Evolutionary conservation across 768 basidiomycete species (phyloP), one percentile per base, ranked within the genome.

Genomic region (Gloeostereum incarnatum): DNA sequence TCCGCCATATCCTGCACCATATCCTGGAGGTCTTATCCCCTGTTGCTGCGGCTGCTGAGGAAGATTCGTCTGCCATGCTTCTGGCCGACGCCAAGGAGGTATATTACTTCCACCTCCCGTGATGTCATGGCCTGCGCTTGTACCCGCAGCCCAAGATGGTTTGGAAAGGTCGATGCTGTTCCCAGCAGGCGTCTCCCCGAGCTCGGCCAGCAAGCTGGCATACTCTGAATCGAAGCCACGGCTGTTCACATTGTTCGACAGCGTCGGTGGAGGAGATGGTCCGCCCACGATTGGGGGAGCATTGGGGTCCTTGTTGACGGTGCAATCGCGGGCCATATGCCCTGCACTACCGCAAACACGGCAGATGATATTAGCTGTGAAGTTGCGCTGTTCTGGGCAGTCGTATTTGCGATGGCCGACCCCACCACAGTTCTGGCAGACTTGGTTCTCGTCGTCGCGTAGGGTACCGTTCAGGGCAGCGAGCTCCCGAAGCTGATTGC

Each of bases 341-440:
- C 96, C 94, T 27, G 92, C 91, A 53, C 90, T 93, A 45, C 94
- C 94, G 60, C 96, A 99, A 53, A 93, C 79, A 54, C 91, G 92
- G 71, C 96, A 99, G 56, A 97, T 94, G 68, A 99, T 93, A 69
- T 94, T 94, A 66, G 96, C 96, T 49, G 90, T 93, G 66, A 92
- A 98, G 67, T 96, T 96, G 60, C 87, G 81, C 61, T 96, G 90
- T 64, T 97, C 90, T 13, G 93, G 92, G 59, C 96, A 99, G 61
- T 98, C 96, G 66, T 91, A 98, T 78, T 97, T 93, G 62, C 94
- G 84, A 56, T 97, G 93, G 42, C 92, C 92, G 47, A 91, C 75
- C 38, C 82, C 82, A 54, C 87, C 90, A 58, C 88, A 93, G 55
- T 94, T 94, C 66, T 98, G 93, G 65, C 96, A 99, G 45, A 97